Evolutionary conservation across 2,329 filamentous ascomycete species (phyloP), one percentile per base, ranked within the genome.

Genomic region (Mycosphaerella sp.): DNA sequence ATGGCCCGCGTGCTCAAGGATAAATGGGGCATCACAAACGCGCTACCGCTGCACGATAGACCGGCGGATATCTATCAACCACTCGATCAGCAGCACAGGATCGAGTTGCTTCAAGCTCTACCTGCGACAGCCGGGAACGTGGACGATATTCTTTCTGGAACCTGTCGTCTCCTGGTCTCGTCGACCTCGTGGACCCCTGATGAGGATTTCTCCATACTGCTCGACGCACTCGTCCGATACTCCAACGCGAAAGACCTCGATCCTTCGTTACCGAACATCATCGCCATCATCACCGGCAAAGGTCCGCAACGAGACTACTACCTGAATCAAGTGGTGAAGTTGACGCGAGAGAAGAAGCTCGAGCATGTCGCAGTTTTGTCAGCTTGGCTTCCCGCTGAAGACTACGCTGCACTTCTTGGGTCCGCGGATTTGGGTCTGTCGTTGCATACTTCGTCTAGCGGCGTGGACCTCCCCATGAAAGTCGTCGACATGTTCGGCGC

Each of bases 401-500:
- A 95, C 69, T 98, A 98, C 68, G 92, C 93, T 0, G 78, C 76
- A 0, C 78, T 98, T 3, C 82, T 98, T 31, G 87, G 86, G 9
- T 85, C 85, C 43, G 90, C 93, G 2, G 92, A 96, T 64, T 76
- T 98, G 0, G 93, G 93, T 8, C 82, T 98, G 23, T 95, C 89
- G 53, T 76, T 98, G 26, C 93, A 98, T 73, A 95, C 83, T 60
- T 96, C 90, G 11, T 95, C 87, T 61, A 95, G 89, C 2, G 93
- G 93, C 1, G 90, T 98, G 0, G 93, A 98, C 71, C 76, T 98
- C 17, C 93, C 93, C 0, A 98, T 98, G 93, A 98, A 98, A 73
- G 90, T 98, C 1, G 91, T 98, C 11, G 93, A 98, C 69, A 96
- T 98, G 91, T 97, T 98, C 69, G 93, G 93, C 2, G 87, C 91